Evolutionary conservation across 1,284 basidiomycete genomes (phyloP), one percentile per base, ranked within the genome.

Genomic region (Taiwanofungus camphoratus): DNA sequence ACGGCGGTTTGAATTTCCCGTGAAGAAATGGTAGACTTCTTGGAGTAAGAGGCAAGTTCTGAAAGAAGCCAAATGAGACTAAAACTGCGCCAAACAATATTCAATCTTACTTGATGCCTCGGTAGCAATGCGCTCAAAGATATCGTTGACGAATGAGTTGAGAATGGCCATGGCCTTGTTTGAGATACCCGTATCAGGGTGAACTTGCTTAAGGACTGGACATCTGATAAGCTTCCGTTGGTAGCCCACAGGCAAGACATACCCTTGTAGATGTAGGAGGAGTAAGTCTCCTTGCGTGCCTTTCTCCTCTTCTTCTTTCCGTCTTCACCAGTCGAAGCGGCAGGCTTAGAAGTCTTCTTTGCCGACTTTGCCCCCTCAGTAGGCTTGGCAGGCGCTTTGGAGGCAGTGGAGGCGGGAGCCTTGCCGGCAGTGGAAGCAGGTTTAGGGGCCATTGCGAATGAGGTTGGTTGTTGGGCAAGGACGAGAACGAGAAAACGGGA

Each of bases 161-260:
- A 96, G 70, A 61, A 96, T 89, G 45, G 85, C 81, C 92, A 96
- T 96, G 32, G 92, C 92, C 76, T 94, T 96, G 82, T 94, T 95
- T 49, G 88, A 87, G 67, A 95, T 94, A 81, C 93, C 93, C 52
- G 90, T 95, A 64, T 96, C 93, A 45, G 92, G 93, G 74, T 96
- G 92, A 49, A 96, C 92, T 64, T 92, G 88, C 69, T 85, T 92
- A 51, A 92, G 73, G 51, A 91, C 87, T 88, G 48, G 11, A 48
- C 23, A 33, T 41, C 16, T 35, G 43, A n/a, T n/a, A n/a, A n/a
- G n/a, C n/a, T n/a, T n/a, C n/a, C n/a, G n/a, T n/a, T n/a, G n/a
- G 16, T 6, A n/a, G 6, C 19, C 12, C 13, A 27, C 23, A 13
- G 27, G 5, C n/a, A 34, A 32, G 66, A 63, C 75, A 43, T 41